Percentiles rank a stretch among this genome's conserved stretches.
Evolutionary conservation across 176 grass and related monocot genomes (phyloP).

Genomic region (Secale cereale): DNA sequence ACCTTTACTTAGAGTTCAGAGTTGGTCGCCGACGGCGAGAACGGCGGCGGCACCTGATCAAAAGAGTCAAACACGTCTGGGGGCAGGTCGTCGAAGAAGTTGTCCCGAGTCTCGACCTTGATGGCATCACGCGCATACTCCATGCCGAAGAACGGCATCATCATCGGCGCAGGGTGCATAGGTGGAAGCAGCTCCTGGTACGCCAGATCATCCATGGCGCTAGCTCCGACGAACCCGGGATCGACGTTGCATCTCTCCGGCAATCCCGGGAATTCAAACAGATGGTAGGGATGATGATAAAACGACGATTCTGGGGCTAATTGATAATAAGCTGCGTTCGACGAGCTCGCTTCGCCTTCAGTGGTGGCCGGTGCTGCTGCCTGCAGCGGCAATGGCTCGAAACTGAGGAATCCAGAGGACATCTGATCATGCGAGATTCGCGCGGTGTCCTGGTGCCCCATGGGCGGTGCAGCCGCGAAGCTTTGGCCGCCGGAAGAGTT

Average conservation of each 20-base stretch:
- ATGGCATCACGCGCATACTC: neutral
- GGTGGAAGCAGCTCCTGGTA: conserved; percentile 24
- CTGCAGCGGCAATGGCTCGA: conserved; percentile 26
- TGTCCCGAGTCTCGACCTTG: conserved; percentile 12
- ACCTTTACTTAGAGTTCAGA: conserved; percentile 3
- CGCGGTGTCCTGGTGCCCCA: neutral
- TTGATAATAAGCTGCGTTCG: neutral
- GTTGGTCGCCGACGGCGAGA: neutral
- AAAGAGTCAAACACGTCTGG: conserved; percentile 39
- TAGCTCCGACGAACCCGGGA: neutral
- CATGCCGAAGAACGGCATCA: conserved; percentile 29
- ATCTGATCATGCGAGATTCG: neutral
- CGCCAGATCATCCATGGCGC: neutral
- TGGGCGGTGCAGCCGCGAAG: neutral
- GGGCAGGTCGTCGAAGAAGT: conserved; percentile 55
- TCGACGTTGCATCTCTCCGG: neutral
- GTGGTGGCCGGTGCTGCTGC: neutral
- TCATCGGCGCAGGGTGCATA: conserved; percentile 10
- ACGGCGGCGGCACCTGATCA: conserved; percentile 28
- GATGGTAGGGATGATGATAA: conserved; percentile 25
- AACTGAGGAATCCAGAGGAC: neutral
- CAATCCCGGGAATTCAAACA: conserved; percentile 24
- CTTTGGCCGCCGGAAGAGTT: conserved; percentile 15
- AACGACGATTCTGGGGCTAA: neutral
- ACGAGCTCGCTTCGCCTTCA: conserved; percentile 22